Base-by-base conservation (phyloP, 129 eudicot genomes). In the Arctium minus region DNA sequence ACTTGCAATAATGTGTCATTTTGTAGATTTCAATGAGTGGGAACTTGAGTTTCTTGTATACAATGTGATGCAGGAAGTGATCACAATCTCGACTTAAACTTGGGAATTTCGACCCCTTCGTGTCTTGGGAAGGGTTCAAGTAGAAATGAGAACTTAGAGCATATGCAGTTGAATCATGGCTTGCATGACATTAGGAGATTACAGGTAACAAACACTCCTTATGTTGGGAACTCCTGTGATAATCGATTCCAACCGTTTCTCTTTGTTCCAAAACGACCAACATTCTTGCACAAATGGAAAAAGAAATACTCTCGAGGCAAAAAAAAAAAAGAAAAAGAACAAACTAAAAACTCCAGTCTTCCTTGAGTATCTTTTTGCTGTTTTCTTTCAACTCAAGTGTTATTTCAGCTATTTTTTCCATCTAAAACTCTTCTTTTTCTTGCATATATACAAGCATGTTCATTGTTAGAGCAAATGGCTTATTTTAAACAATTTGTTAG, bases 1-100 rank as follows among this genome's bases (percentile, higher is more conserved):
- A 65, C 56, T 53, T 13, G 32, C 75, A 74, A 31, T 30, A 31
- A 40, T 6, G 38, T 67, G 48, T 42, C 30, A 38, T 29, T 74
- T 68, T 75, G 22, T 37, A 70, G 35, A 27, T 32, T 81, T 6
- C n/a, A 22, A 27, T 30, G 38, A 48, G 38, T 11, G 50, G 48
- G 79, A 53, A 29, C 31, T 48, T 62, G 27, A 62, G 13, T 50
- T 77, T 12, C 9, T 38, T 71, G 8, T 50, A 44, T 35, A 32
- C 42, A 15, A 48, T 44, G 13, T 17, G 56, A 35, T 64, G 77
- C 85, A 92, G 97, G 87, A 37, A 81, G 87, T 72, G 76, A 62
- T 33, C 86, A 86, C 71, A 90, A 82, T 85, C 89, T 92, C 50
- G 93, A 92, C 79, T 53, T 92, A 44, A 89, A 89, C 83, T 88